Evolutionary conservation across 768 basidiomycete genomes (phyloP).

Genomic region (Lenzites betulinus): DNA sequence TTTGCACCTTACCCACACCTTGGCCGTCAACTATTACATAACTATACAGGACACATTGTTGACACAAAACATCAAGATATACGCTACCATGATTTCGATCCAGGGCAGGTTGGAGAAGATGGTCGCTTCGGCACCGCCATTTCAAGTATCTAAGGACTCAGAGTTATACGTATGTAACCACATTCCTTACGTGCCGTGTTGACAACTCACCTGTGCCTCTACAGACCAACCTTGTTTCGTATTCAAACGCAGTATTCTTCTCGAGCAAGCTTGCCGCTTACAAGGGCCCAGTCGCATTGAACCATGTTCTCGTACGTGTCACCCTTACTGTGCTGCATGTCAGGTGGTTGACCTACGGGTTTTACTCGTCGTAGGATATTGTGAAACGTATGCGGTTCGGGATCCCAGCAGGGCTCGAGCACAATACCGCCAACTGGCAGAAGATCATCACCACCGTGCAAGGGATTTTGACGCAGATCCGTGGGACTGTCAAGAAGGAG

Average conservation of each 20-base stretch:
- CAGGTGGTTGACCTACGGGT: not conserved
- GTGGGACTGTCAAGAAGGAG: not conserved
- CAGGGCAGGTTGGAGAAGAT: not conserved
- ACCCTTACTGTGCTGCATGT: not conserved
- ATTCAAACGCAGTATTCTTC: not conserved
- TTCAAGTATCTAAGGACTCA: not conserved
- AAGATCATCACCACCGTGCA: not conserved
- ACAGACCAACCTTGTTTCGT: not conserved
- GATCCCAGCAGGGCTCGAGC: not conserved
- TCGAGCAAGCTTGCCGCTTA: not conserved
- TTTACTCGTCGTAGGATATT: not conserved
- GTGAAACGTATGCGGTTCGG: not conserved
- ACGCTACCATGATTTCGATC: not conserved
- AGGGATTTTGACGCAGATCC: not conserved
- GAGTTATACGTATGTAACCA: not conserved
- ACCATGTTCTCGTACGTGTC: not conserved
- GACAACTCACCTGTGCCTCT: not conserved
- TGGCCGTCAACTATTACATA: no score
- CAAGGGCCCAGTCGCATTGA: not conserved
- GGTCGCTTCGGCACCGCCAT: not conserved
- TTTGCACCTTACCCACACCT: no score
- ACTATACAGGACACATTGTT: not conserved
- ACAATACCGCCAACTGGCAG: not conserved
- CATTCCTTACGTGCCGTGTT: not conserved
- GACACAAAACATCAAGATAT: not conserved